Evolutionary conservation across 2,329 filamentous ascomycete species (phyloP).

Genomic region (Pseudocercospora fuligena): DNA sequence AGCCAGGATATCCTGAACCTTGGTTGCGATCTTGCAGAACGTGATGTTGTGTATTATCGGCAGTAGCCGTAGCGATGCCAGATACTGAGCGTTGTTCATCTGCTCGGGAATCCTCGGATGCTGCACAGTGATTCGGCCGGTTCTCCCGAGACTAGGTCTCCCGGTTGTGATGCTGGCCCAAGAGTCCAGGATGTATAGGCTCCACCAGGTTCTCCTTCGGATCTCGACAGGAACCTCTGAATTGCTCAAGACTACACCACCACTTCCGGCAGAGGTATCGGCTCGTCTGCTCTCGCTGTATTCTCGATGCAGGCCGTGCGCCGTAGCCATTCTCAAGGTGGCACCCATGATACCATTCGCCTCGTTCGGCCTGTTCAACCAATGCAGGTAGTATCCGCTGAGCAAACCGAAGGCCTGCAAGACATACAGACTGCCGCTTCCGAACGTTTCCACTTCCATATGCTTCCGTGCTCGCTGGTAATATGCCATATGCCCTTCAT

Average conservation of each 20-base stretch:
- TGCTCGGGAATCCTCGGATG: constrained; percentile 56
- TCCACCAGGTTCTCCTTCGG: constrained; percentile 74
- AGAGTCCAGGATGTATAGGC: constrained; percentile 72
- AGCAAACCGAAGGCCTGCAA: constrained; percentile 40
- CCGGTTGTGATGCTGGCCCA: constrained; percentile 75
- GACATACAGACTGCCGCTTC: constrained; percentile 38
- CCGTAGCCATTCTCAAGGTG: constrained; percentile 40
- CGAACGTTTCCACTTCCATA: constrained; percentile 37
- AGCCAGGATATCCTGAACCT: constrained; percentile 76
- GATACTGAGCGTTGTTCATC: constrained; percentile 43
- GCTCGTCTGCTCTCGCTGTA: constrained; percentile 45
- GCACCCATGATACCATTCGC: constrained; percentile 42
- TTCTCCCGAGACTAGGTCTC: constrained; percentile 70
- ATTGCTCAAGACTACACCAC: constrained; percentile 26
- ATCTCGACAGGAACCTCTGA: constrained; percentile 63
- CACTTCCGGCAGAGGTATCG: constrained; percentile 44
- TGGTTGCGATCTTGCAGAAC: constrained; percentile 78
- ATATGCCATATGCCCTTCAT: constrained; percentile 37
- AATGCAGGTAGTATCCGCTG: constrained; percentile 42
- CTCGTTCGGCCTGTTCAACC: constrained; percentile 41
- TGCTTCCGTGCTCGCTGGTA: constrained; percentile 39
- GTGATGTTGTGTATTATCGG: constrained; percentile 76
- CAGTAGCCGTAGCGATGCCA: constrained; percentile 67
- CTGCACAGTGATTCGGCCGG: constrained; percentile 70
- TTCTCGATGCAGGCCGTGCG: constrained; percentile 40